Conservation (phyloP, 257 asterid genomes). For the Nicotiana attenuata region DNA sequence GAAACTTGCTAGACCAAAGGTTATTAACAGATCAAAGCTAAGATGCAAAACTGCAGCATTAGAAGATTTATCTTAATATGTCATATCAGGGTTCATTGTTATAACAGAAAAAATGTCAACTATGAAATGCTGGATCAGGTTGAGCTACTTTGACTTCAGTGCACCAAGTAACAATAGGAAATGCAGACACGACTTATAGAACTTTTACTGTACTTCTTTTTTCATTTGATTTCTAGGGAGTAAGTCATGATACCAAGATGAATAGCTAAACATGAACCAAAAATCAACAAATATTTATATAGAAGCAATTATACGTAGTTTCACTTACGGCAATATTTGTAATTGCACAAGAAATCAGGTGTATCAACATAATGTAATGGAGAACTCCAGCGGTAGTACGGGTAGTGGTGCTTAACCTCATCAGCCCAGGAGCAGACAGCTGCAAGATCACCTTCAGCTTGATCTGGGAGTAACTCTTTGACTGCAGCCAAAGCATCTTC, state of each 20-base stretch:
- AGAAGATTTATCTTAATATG: neutral
- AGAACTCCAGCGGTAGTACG: slow-evolving; percentile 70
- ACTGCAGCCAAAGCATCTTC: slow-evolving; percentile 59
- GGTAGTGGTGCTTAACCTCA: slow-evolving; percentile 37
- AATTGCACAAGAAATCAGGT: slow-evolving; percentile 92
- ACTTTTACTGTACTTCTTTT: neutral
- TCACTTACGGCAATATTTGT: slow-evolving; percentile 77
- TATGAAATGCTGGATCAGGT: neutral
- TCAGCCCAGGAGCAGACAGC: slow-evolving; percentile 89
- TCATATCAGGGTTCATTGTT: neutral
- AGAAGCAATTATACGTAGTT: neutral
- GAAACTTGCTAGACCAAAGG: neutral
- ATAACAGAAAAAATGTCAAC: neutral
- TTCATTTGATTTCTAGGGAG: neutral
- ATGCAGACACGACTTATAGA: neutral
- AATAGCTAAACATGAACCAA: neutral
- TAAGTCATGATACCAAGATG: neutral
- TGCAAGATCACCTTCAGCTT: slow-evolving; percentile 88
- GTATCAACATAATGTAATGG: slow-evolving; percentile 80
- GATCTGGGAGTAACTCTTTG: slow-evolving; percentile 69
- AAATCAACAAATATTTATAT: neutral
- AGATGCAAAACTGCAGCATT: neutral
- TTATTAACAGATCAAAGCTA: neutral
- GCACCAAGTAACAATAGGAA: neutral
- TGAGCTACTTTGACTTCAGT: neutral